phyloP scores from a whole-genome alignment of 2,329 filamentous ascomycete genomes.

The Penicillium sp. region DNA sequence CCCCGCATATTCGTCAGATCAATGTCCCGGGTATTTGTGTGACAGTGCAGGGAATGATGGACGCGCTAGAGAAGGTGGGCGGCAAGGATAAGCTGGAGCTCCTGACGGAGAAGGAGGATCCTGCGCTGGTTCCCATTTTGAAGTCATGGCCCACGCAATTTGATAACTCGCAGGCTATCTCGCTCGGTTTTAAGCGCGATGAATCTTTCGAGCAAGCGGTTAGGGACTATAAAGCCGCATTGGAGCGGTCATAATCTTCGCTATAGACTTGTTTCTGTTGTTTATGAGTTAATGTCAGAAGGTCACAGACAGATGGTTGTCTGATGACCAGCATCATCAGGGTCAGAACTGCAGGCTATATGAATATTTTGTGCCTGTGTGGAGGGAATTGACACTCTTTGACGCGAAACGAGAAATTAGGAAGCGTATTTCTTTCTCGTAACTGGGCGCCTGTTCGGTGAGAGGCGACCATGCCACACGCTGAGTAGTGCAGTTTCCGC shows the following conservation, averaged over 20 bases:
- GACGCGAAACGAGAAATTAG: neutral
- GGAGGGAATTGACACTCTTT: neutral
- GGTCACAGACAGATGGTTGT: neutral
- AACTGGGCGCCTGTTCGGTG: neutral
- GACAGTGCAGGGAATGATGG: conserved; percentile 58
- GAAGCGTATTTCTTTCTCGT: neutral
- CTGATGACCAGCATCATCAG: neutral
- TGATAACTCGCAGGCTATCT: conserved; percentile 54
- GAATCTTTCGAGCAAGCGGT: conserved; percentile 57
- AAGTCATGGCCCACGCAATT: conserved; percentile 60
- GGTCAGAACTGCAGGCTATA: too few relatives aligned
- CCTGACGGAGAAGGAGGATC: conserved; percentile 55
- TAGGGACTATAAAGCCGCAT: conserved; percentile 54
- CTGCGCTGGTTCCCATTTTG: conserved; percentile 54
- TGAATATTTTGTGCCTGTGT: too few relatives aligned
- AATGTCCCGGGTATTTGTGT: conserved; percentile 59
- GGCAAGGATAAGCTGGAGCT: conserved; percentile 54
- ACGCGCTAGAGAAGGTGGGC: conserved; percentile 57
- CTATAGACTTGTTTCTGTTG: neutral
- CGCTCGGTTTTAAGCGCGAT: conserved; percentile 56
- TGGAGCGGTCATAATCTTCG: conserved; percentile 15
- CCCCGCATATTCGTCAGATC: conserved; percentile 52
- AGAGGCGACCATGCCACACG: neutral
- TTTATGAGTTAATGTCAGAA: neutral
- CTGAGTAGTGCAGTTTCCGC: neutral